These are phyloP conservation scores for Aphanomyces astaci DNA, from an alignment of 352 stramenopile genomes.

Conservation along the genomic window DNA sequence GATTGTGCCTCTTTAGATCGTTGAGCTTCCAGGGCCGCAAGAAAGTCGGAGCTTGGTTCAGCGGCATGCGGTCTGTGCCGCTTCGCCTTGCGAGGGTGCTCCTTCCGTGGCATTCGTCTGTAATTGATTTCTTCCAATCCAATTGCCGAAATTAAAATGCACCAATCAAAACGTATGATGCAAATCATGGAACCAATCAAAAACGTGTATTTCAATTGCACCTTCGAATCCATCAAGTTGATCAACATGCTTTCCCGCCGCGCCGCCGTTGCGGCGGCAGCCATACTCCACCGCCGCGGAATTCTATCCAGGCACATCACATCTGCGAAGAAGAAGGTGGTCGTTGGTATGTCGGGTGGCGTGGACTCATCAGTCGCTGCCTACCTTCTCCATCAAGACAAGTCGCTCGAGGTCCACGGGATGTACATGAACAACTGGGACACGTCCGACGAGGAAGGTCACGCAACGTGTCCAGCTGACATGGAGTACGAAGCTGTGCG, in stretches of 20 bases:
- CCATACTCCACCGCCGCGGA: background rate
- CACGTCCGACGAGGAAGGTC: constrained; percentile 84
- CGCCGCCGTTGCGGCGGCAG: background rate
- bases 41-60: constrained; percentile 10
- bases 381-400: constrained; percentile 77
- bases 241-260: background rate
- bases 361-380: constrained; percentile 96
- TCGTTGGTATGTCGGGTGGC: constrained; percentile 97
- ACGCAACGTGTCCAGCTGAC: constrained; percentile 76
- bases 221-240: background rate
- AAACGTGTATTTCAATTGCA: background rate
- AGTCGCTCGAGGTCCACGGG: constrained; percentile 90
- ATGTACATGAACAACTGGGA: constrained; percentile 99
- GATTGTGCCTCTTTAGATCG: background rate
- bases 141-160: background rate
- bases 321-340: constrained; percentile 39
- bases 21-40: constrained; percentile 17
- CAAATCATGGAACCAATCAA: background rate
- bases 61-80: background rate
- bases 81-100: background rate
- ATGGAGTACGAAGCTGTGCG: constrained; percentile 91
- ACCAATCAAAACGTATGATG: background rate
- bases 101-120: background rate
- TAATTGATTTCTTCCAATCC: constrained; percentile 3
- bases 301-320: background rate